These are phyloP conservation scores for Sporisorium reilianum DNA, from an alignment of 1,284 basidiomycete species.

Conservation along the genomic window DNA sequence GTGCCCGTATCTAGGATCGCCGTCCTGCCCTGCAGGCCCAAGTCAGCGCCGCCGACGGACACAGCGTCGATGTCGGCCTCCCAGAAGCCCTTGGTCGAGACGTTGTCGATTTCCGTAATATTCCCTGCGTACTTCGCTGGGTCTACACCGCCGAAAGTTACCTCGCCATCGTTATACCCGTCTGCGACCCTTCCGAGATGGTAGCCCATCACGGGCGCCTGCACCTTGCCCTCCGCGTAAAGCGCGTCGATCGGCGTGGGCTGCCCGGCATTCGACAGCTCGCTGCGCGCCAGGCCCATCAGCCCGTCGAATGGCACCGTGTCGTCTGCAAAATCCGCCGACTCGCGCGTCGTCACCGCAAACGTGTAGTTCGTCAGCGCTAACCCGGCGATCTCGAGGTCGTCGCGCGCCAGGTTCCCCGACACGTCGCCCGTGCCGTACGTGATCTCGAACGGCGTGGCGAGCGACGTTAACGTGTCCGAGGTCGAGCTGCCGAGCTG, in stretches of 20 bases:
- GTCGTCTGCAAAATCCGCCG: constrained; percentile 74
- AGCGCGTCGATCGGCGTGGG: constrained; percentile 82
- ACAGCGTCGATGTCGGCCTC: constrained; percentile 77
- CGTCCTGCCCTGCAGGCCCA: constrained; percentile 72
- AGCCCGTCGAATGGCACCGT: constrained; percentile 79
- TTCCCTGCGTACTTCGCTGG: constrained; percentile 72
- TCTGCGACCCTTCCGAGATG: constrained; percentile 79
- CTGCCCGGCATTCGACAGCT: constrained; percentile 75
- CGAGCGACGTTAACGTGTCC: constrained; percentile 74
- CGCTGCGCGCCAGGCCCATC: constrained; percentile 76
- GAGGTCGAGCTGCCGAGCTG: constrained; percentile 79
- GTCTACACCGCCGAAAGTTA: constrained; percentile 83
- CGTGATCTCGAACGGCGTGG: constrained; percentile 77
- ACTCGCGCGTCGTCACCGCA: constrained; percentile 78
- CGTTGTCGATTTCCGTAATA: constrained; percentile 66
- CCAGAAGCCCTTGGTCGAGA: constrained; percentile 77
- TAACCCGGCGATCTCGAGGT: constrained; percentile 78
- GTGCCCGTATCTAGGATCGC: constrained; percentile 70
- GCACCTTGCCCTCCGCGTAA: constrained; percentile 75
- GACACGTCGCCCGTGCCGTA: constrained; percentile 80
- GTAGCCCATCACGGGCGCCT: constrained; percentile 80
- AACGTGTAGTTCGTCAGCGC: constrained; percentile 77
- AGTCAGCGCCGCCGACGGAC: constrained; percentile 74
- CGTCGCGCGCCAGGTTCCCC: constrained; percentile 78
- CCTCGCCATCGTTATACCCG: constrained; percentile 80